Percentiles rank a stretch among this genome's conserved stretches.
These are phyloP conservation scores for Cadophora sp. DNA, from an alignment of 2,329 filamentous ascomycete genomes.

Conservation along the genomic window DNA sequence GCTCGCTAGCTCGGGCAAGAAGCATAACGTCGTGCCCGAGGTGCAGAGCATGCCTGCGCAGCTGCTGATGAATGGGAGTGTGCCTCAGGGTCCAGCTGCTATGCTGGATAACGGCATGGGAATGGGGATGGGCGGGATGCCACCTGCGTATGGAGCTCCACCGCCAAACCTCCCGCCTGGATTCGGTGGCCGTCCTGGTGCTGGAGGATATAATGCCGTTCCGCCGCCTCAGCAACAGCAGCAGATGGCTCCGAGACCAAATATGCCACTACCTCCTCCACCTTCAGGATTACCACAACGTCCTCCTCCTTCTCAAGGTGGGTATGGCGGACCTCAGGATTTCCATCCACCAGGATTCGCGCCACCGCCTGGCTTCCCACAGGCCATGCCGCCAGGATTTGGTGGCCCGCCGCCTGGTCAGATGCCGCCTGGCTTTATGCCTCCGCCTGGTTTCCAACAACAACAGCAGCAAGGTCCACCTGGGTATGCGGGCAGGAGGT, in stretches of 20 bases:
- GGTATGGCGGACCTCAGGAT: conserved; percentile 69
- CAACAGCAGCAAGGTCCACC: conserved; percentile 40
- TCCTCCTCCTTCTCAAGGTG: conserved; percentile 72
- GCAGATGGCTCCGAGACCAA: conserved; percentile 36
- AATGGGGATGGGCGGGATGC: conserved; percentile 25
- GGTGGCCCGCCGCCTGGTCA: conserved; percentile 36
- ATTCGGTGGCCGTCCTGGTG: conserved; percentile 37
- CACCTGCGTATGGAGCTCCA: conserved; percentile 31
- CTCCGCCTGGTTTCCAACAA: conserved; percentile 39
- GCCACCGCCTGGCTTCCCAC: conserved; percentile 54
- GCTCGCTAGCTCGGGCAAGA: conserved; percentile 90
- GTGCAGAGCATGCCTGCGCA: conserved; percentile 47
- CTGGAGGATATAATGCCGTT: conserved; percentile 40
- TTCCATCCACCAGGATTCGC: conserved; percentile 53
- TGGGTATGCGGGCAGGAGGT: conserved; percentile 40
- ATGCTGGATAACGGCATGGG: conserved; percentile 44
- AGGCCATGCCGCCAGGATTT: conserved; percentile 51
- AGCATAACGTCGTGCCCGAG: conserved; percentile 88
- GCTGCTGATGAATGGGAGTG: conserved; percentile 50
- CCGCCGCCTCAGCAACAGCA: conserved; percentile 42
- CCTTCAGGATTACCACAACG: conserved; percentile 63
- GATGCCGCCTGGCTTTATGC: conserved; percentile 39
- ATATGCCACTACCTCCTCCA: conserved; percentile 64
- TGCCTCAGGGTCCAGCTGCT: conserved; percentile 49
- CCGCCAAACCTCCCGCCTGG: conserved; percentile 39